Evolutionary conservation across 2,329 filamentous ascomycete genomes (phyloP), one percentile per base, ranked within the genome.

Genomic region (Pestalotiopsis sp.): DNA sequence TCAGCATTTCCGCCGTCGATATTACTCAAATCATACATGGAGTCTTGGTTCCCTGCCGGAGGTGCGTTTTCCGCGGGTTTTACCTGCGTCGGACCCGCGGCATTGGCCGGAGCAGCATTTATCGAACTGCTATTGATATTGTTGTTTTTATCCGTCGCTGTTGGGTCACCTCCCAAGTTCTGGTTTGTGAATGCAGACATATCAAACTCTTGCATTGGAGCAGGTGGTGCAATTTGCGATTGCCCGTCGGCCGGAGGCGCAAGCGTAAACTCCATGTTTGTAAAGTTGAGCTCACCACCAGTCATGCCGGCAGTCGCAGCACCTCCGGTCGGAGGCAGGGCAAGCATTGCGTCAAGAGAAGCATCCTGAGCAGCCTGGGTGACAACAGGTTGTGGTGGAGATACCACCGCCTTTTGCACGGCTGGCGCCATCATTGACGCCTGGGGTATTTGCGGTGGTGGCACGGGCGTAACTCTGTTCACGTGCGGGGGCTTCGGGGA

Each of bases 251-350:
- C 79, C 9, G 81, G 71, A 0, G 86, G 84, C 1, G 84, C 86
- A 4, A 88, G 78, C 0, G 85, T 83, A 71, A 89, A 89, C 45
- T 86, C 82, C 85, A 88, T 88, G 71, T 88, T 81, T 14, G 87
- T 88, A 72, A 88, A 89, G 70, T 84, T 84, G 7, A 84, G 79
- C 65, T 84, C 82, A n/a, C 81, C 76, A 61, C 79, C 76, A 20
- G 68, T 63, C 63, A 72, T 73, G 31, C 69, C 67, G 23, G 70
- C 57, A 49, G 65, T 71, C 41, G 69, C 69, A n/a, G 67, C 61
- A 12, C 71, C 71, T 2, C 66, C 64, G 52, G 71, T 70, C 11
- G 70, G 45, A 25, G 72, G 69, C 61, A 72, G 59, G 45, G 65
- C 67, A 4, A 71, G 31, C 66, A 70, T 74, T 27, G 69, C 67